phyloP scores from a whole-genome alignment of 2,329 filamentous ascomycete genomes.

The Trichoderma arundinaceum region DNA sequence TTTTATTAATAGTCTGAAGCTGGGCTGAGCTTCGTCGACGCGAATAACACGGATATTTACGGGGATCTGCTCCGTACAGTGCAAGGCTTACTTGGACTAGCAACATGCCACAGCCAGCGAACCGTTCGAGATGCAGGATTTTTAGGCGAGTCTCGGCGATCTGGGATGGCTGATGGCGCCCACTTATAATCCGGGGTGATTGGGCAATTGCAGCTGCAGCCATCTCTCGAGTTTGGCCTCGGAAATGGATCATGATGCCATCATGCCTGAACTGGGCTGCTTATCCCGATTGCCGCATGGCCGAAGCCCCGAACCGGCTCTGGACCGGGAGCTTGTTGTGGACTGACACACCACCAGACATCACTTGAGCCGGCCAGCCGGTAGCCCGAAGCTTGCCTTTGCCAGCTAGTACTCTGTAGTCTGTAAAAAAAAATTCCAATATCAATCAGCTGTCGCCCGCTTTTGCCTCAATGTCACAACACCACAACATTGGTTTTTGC shows the following conservation, averaged over 20 bases:
- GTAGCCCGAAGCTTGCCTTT: not conserved
- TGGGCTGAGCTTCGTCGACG: slow-evolving; percentile 3
- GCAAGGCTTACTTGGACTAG: not conserved
- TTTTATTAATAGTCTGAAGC: slow-evolving; percentile 8
- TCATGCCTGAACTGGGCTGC: slow-evolving; percentile 9
- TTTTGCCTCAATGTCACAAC: not conserved
- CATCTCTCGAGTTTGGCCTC: not conserved
- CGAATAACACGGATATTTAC: slow-evolving; percentile 20
- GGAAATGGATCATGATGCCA: slow-evolving; percentile 25
- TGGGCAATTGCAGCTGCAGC: slow-evolving; percentile 17
- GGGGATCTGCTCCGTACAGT: not conserved
- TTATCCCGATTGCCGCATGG: slow-evolving; percentile 20
- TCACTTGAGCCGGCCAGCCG: slow-evolving; percentile 25
- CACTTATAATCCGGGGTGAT: slow-evolving; percentile 23
- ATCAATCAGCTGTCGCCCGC: slow-evolving; percentile 16
- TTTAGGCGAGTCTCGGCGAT: slow-evolving; percentile 16
- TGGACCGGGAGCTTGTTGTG: slow-evolving; percentile 17
- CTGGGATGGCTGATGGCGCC: not conserved
- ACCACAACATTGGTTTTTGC: not conserved
- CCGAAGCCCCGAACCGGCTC: slow-evolving; percentile 24
- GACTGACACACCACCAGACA: slow-evolving; percentile 8
- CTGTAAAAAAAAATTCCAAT: not conserved
- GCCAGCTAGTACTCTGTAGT: no score
- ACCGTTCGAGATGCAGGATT: not conserved
- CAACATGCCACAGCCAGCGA: not conserved